A percentile compares a stretch with the other conserved stretches of the same genome.
phyloP scores from a whole-genome alignment of 163 green algal species.

The Chloroidium sp. region DNA sequence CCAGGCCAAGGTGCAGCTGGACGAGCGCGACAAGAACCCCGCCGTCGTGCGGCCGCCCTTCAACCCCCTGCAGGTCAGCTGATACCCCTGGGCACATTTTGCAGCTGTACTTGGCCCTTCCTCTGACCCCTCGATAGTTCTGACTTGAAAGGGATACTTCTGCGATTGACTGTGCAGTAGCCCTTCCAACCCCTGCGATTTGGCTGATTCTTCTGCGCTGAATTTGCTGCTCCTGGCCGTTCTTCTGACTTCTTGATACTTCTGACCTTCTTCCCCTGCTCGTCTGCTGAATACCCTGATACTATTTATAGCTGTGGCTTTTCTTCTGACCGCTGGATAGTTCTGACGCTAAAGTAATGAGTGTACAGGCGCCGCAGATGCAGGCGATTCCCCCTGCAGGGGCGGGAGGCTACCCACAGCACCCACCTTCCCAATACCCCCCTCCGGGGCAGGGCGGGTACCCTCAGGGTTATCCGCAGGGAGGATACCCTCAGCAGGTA shows the following conservation, averaged over 20 bases:
- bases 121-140: not conserved
- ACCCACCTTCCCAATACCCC: not conserved
- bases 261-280: not conserved
- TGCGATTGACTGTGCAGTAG: not conserved
- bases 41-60: constrained; percentile 8
- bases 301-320: not conserved
- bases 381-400: not conserved
- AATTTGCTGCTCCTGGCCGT: not conserved
- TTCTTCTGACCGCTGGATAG: not conserved
- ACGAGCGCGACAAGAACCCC: constrained; percentile 60
- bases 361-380: too few species aligned
- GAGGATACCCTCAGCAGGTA: not conserved
- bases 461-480: constrained; percentile 3
- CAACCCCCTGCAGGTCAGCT: constrained; percentile 18
- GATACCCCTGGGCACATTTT: not conserved
- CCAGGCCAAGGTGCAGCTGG: constrained; percentile 76
- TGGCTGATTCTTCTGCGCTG: not conserved
- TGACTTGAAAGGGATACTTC: not conserved
- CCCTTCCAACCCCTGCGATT: not conserved
- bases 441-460: not conserved
- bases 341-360: too few species aligned
- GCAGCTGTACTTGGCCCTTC: too few species aligned
- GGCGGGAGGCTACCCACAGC: not conserved
- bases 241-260: not conserved
- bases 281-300: not conserved